A percentile compares a stretch with the other conserved stretches of the same genome.
Conservation (phyloP, 208 protist genomes). For the Wallacemonas collosoma region DNA sequence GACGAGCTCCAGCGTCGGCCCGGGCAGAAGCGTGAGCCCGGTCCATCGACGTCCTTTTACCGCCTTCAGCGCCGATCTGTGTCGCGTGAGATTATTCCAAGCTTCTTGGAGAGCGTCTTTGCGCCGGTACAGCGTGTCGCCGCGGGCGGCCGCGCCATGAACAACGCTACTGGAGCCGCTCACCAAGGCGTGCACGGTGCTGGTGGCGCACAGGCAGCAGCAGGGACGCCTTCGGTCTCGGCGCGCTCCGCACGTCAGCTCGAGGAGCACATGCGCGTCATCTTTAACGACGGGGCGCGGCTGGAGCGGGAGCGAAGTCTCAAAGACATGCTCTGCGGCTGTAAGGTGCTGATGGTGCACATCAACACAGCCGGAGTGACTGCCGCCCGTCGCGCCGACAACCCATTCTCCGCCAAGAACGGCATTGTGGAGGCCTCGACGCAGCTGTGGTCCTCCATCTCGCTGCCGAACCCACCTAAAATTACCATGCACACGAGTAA, state of each 20-base stretch:
- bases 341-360: conserved; percentile 70
- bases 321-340: conserved; percentile 45
- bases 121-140: conserved; percentile 30
- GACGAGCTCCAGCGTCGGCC: conserved; percentile 42
- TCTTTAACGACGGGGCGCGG: conserved; percentile 77
- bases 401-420: conserved; percentile 83
- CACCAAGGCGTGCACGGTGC: not conserved
- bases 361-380: conserved; percentile 74
- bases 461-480: conserved; percentile 46
- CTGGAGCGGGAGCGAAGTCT: conserved; percentile 59
- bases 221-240: conserved; percentile 6
- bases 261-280: conserved; percentile 72
- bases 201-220: not conserved
- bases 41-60: conserved; percentile 52
- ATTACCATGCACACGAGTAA: conserved; percentile 44
- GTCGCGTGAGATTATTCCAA: conserved; percentile 78
- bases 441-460: conserved; percentile 78
- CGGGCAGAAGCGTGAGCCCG: conserved; percentile 56
- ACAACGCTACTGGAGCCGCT: not conserved
- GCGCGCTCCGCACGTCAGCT: conserved; percentile 44
- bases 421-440: conserved; percentile 71
- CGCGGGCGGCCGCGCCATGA: not conserved
- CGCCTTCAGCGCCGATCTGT: conserved; percentile 73
- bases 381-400: conserved; percentile 84
- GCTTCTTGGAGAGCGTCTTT: conserved; percentile 79